Conservation (phyloP, 2,329 filamentous ascomycete species). For the Trichoderma oligosporum region DNA sequence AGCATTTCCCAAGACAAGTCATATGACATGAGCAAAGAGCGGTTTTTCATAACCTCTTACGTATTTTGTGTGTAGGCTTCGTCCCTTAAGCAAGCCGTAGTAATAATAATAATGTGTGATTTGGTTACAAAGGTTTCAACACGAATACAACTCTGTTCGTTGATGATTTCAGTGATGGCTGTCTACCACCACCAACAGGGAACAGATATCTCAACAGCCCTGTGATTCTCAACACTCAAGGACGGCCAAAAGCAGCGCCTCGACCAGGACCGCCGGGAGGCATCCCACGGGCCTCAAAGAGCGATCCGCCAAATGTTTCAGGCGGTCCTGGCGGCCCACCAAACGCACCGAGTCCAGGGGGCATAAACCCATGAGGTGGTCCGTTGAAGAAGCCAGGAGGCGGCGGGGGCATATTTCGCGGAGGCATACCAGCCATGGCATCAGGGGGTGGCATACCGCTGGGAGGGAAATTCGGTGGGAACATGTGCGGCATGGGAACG, state of each 20-base stretch:
- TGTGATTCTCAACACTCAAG: slow-evolving; percentile 20
- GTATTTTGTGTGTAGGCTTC: not conserved
- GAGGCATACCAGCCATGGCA: slow-evolving; percentile 47
- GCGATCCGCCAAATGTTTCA: slow-evolving; percentile 45
- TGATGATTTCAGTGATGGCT: not conserved
- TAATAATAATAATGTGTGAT: not conserved
- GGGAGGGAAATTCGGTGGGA: slow-evolving; percentile 58
- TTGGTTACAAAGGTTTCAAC: slow-evolving; percentile 6
- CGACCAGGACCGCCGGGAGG: slow-evolving; percentile 46
- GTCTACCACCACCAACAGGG: no score
- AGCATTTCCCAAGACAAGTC: slow-evolving; percentile 5
- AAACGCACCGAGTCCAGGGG: slow-evolving; percentile 54
- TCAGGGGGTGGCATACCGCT: slow-evolving; percentile 46
- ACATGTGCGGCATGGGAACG: slow-evolving; percentile 56
- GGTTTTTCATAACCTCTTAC: slow-evolving; percentile 6
- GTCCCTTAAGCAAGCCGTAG: slow-evolving; percentile 1
- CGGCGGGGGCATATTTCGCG: slow-evolving; percentile 52
- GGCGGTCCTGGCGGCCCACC: slow-evolving; percentile 48
- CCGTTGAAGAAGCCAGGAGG: slow-evolving; percentile 57
- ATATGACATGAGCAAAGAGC: slow-evolving; percentile 8
- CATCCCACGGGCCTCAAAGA: slow-evolving; percentile 55
- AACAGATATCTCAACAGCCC: not conserved
- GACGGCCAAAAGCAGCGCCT: slow-evolving; percentile 34
- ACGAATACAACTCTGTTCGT: not conserved
- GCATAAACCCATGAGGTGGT: slow-evolving; percentile 51